Percentiles rank a stretch among this genome's conserved stretches.
phyloP scores from a whole-genome alignment of 139 green algal genomes.

The Diplosphaera chodatii region DNA sequence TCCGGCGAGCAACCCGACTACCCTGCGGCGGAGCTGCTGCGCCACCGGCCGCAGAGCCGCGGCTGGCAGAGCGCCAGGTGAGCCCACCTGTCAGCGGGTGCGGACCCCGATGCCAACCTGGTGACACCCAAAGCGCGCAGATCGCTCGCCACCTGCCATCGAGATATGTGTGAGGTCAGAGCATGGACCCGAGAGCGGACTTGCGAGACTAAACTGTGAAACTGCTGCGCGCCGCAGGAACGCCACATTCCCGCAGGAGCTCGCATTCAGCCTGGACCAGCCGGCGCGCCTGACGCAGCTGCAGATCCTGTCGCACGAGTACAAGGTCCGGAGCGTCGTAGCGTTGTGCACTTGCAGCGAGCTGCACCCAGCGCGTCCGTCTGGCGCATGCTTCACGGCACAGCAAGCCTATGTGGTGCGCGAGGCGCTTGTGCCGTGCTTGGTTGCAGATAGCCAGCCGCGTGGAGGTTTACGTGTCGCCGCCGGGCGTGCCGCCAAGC shows the following conservation, averaged over 20 bases:
- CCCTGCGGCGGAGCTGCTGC: constrained; percentile 69
- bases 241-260: constrained; percentile 77
- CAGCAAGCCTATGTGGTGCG: too few species aligned
- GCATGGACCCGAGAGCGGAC: too few species aligned
- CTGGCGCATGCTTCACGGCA: too few species aligned
- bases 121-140: too few species aligned
- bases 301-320: constrained; percentile 89
- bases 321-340: constrained; percentile 57
- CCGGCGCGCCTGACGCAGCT: constrained; percentile 73
- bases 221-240: constrained; percentile 40
- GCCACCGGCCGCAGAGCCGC: constrained; percentile 63
- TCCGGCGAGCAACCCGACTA: constrained; percentile 68
- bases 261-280: constrained; percentile 64
- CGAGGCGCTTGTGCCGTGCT: too few species aligned
- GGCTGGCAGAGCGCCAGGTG: constrained; percentile 81
- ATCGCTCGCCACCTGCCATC: too few species aligned
- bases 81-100: neutral
- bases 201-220: too few species aligned
- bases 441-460: constrained; percentile 75
- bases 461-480: constrained; percentile 74
- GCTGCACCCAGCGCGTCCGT: too few species aligned
- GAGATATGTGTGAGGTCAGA: too few species aligned
- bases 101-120: too few species aligned
- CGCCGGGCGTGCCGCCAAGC: constrained; percentile 1
- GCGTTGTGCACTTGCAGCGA: too few species aligned